phyloP scores from a whole-genome alignment of 179 eudicot species.

The Nepenthes alata region DNA sequence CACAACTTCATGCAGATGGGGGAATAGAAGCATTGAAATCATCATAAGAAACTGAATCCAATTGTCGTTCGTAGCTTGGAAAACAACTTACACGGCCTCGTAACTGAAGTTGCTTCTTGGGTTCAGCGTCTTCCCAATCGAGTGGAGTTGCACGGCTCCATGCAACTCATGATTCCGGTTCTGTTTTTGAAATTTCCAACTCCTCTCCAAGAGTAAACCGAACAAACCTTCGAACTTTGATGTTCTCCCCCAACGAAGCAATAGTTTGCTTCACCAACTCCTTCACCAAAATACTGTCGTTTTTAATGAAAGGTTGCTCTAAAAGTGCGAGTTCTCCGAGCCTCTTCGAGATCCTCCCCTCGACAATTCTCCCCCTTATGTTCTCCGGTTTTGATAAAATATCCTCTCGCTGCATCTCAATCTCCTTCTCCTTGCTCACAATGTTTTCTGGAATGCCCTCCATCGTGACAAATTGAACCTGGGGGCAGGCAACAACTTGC shows the following conservation, averaged over 20 bases:
- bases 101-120: too few relatives aligned
- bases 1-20: too few relatives aligned
- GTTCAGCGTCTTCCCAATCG: too few relatives aligned
- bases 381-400: conserved; percentile 69
- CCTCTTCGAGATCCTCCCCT: conserved; percentile 79
- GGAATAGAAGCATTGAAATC: too few relatives aligned
- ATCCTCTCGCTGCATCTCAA: conserved; percentile 97
- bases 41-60: too few relatives aligned
- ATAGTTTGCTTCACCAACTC: conserved; percentile 91
- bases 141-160: too few relatives aligned
- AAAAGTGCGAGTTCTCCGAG: conserved; percentile 85
- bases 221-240: conserved; percentile 70
- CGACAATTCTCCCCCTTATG: conserved; percentile 79
- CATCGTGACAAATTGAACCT: conserved; percentile 57
- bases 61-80: too few relatives aligned
- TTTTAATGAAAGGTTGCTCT: conserved; percentile 74
- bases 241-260: conserved; percentile 85
- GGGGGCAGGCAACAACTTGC: conserved; percentile 92
- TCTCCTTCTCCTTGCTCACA: conserved; percentile 26
- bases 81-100: too few relatives aligned
- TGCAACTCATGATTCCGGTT: conserved; percentile 21
- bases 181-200: conserved; percentile 18
- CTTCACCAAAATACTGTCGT: conserved; percentile 65
- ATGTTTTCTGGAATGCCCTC: conserved; percentile 64
- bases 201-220: conserved; percentile 73